These are phyloP conservation scores for Sclerotiophoma versabilis DNA, from an alignment of 2,329 filamentous ascomycete species.

Conservation along the genomic window DNA sequence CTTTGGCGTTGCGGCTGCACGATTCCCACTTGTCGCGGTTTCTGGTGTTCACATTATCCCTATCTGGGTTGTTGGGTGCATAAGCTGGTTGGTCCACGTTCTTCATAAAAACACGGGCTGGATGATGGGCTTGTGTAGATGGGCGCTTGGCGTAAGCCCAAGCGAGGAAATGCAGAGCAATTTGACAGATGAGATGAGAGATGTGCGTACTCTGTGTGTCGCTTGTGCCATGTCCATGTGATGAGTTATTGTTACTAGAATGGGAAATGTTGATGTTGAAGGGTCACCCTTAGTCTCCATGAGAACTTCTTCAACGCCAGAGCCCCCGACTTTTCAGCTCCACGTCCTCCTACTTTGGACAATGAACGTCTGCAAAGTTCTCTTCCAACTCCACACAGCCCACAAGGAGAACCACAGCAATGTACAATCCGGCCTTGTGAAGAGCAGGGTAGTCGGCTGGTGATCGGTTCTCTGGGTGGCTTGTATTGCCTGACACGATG, in stretches of 20 bases:
- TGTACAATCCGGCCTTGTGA: background rate
- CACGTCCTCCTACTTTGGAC: background rate
- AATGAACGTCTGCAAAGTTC: background rate
- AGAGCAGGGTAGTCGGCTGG: background rate
- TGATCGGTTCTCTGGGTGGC: background rate
- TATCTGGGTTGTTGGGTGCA: constrained; percentile 13
- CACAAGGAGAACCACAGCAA: background rate
- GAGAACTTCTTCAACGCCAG: background rate
- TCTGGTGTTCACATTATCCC: constrained; percentile 8
- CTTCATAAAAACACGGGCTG: constrained; percentile 6
- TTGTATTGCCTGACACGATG: background rate
- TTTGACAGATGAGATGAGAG: constrained; percentile 4
- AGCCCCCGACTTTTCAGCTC: background rate
- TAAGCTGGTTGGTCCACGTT: constrained; percentile 7
- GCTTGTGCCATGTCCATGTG: background rate
- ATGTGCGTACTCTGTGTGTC: background rate
- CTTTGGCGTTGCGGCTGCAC: constrained; percentile 14
- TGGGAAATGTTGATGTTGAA: background rate
- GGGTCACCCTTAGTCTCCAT: constrained; percentile 1
- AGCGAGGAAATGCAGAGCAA: constrained; percentile 6
- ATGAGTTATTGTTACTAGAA: background rate
- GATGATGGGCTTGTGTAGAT: constrained; percentile 6
- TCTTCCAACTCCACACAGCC: background rate
- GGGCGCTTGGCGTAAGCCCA: constrained; percentile 11
- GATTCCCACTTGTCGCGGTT: constrained; percentile 18